Evolutionary conservation across 495 filamentous ascomycete genomes (phyloP), one percentile per base, ranked within the genome.

Genomic region (Poronia punctata): DNA sequence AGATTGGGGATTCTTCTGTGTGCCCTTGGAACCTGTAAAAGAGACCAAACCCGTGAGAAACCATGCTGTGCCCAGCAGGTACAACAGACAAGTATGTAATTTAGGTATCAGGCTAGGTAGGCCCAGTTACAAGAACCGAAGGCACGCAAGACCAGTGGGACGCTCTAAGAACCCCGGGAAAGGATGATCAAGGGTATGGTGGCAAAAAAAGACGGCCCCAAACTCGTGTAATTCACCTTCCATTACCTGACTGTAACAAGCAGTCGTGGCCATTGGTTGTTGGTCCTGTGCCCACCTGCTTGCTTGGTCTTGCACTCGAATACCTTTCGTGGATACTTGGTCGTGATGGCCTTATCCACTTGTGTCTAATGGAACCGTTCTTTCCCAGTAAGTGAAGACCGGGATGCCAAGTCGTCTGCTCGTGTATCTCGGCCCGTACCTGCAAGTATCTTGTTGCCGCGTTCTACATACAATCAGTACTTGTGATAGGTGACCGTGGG

Each of bases 121-220:
- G n/a, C n/a, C n/a, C n/a, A n/a, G n/a, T n/a, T n/a, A n/a, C n/a
- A n/a, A n/a, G n/a, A n/a, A n/a, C n/a, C n/a, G n/a, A n/a, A n/a
- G n/a, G n/a, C 21, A 11, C 29, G 16, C 38, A 34, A 42, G 25
- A 43, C 38, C 50, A 49, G 45, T 50, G 52, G 48, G 44, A 40
- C 46, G 41, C 49, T 39, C 45, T 41, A 42, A 31, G 52, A 50
- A 50, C 55, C 52, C 52, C 52, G 46, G 53, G 56, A 53, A 39
- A 45, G 43, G 40, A 45, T 35, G 43, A 26, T 42, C 49, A 47
- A 59, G 49, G 52, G 52, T 50, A 46, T 53, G 55, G 55, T 59
- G 55, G 55, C 55, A 35, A 59, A 57, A 58, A 54, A 53, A n/a
- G n/a, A 47, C 52, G 49, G 52, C 51, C 31, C 48, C 48, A 52